A percentile compares a stretch with the other conserved stretches of the same genome.
phyloP scores from a whole-genome alignment of 148 eudicot genomes.

The Amaranthus palmeri region DNA sequence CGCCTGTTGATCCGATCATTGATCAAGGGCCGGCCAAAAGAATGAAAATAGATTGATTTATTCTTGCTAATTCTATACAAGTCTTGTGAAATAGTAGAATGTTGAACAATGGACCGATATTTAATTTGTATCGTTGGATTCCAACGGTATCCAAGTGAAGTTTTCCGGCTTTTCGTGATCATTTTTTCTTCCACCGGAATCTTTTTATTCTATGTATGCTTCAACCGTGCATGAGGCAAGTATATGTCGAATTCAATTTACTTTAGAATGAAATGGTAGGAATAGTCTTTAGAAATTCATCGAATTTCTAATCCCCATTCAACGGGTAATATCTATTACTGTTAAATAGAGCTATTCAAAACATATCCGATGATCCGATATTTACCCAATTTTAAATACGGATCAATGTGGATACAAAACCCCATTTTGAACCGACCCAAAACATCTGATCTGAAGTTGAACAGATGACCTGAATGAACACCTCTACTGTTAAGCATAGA shows the following conservation, averaged over 20 bases:
- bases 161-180: background rate
- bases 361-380: too few relatives aligned
- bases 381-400: too few relatives aligned
- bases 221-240: slow-evolving; percentile 3
- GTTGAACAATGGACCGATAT: background rate
- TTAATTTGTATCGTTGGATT: background rate
- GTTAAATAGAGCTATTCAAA: too few relatives aligned
- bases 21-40: slow-evolving; percentile 97
- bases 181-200: background rate
- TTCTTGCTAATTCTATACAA: background rate
- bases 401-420: too few relatives aligned
- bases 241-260: background rate
- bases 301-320: too few relatives aligned
- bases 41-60: slow-evolving; percentile 43
- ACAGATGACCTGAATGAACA: too few relatives aligned
- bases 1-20: slow-evolving; percentile 78
- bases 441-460: too few relatives aligned
- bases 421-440: too few relatives aligned
- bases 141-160: slow-evolving; percentile 1
- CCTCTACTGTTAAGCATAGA: too few relatives aligned
- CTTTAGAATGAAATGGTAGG: too few relatives aligned
- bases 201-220: background rate
- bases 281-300: too few relatives aligned
- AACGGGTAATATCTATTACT: too few relatives aligned
- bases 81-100: background rate